Base-by-base conservation (phyloP, 2,329 filamentous ascomycete species). In the Alternaria triticina region DNA sequence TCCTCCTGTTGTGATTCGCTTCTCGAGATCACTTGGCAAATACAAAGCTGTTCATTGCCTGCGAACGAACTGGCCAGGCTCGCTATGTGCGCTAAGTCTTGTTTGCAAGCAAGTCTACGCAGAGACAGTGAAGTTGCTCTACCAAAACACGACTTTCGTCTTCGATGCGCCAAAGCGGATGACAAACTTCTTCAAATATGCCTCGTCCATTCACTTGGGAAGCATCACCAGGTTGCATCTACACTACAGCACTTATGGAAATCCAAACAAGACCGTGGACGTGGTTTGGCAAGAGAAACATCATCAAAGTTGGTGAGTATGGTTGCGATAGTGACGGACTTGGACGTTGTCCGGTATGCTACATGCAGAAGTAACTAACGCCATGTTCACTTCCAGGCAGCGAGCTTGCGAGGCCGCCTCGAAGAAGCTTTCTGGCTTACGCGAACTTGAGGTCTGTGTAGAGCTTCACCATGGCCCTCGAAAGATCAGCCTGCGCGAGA, bases 221-320 rank as follows among this genome's bases (percentile, higher is more conserved):
- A 45, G 58, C 25, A 64, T 80, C 33, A 74, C 68, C 5, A 77
- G 70, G 25, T 44, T 80, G 5, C 62, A 78, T 17, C 59, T 80
- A 9, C 66, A 77, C 49, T 79, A 79, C 62, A 36, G 54, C 10
- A 72, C 70, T 1, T 79, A 79, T 54, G 74, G 74, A 25, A 28
- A 57, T 27, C 74, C 76, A 8, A 9, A n/a, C 9, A 20, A 12
- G 5, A 40, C 22, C 12, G 8, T 57, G 1, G 45, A 77, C 46
- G 11, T 47, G 8, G 23, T 62, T 11, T 79, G 70, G 72, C 71
- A 73, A 27, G 61, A 70, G 2, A 77, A 76, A 44, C 73, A 79
- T 54, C 13, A 51, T 10, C 44, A 54, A 12, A 66, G 67, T 49
- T 77, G 75, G 76, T 64, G 33, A 11, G 61, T 60, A n/a, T 20